Base-by-base conservation (phyloP, 345 rosid species). In the Mangifera indica region DNA sequence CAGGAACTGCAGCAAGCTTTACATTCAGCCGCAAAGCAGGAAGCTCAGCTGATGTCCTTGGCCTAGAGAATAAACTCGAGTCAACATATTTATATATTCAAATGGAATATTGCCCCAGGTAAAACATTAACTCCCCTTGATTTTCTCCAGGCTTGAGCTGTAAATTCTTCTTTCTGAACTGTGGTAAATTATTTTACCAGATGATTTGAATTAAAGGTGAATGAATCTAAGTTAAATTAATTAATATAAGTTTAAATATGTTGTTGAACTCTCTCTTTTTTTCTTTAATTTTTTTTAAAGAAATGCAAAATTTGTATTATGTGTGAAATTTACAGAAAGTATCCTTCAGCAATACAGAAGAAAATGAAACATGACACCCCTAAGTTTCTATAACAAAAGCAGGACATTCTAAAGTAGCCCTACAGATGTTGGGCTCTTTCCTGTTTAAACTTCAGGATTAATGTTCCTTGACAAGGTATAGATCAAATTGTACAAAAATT, bases 31-130 rank as follows among this genome's bases (percentile, higher is more conserved):
- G 75, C 69, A 77, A 69, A 49, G 91, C 87, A 70, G 83, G 87
- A 58, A 84, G 79, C 76, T 82, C 85, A 37, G 79, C 81, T 57
- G 97, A 85, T 82, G 67, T 75, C 53, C 60, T 74, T 76, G 93
- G 83, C 79, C 89, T 81, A 69, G 95, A 94, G 42, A 81, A 76
- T 81, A 86, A 85, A 72, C 78, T 89, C 72, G 98, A 87, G 61
- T 87, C 95, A 20, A 89, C 93, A 11, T 92, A 87, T 85, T 81
- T 94, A 21, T 94, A 92, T 75, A 94, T 94, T 81, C 98, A 94
- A 78, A 94, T 94, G 98, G 98, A 94, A 73, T 92, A 79, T 49
- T 94, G 98, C 70, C 98, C 98, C 10, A 86, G 98, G 98, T 94
- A 87, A 80, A 66, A 60, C 11, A 7, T 17, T 14, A 22, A 22